Evolutionary conservation across 1,284 basidiomycete species (phyloP).

Genomic region (Tilletia caries): DNA sequence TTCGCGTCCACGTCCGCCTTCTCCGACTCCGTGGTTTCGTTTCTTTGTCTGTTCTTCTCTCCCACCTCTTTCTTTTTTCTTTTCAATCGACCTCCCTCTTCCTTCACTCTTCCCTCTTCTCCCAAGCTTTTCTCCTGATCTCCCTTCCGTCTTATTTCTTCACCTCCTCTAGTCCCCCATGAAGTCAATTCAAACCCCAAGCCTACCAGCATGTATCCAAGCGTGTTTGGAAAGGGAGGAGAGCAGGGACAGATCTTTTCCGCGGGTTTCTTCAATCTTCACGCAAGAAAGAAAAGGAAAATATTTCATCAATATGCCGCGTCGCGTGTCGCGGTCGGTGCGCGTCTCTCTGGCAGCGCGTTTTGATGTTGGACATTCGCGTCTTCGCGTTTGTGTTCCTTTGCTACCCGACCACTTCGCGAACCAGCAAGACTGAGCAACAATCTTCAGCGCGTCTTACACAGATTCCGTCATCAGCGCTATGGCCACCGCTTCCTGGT

Average conservation of each 20-base stretch:
- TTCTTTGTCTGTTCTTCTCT: slow-evolving; percentile 1
- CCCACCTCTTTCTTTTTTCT: not conserved
- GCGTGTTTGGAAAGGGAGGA: too few relatives aligned
- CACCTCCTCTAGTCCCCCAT: not conserved
- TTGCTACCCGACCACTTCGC: too few relatives aligned
- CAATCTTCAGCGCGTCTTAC: not conserved
- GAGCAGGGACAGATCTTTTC: too few relatives aligned
- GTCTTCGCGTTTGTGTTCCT: too few relatives aligned
- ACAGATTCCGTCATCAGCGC: not conserved
- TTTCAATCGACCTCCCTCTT: not conserved
- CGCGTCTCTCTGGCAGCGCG: too few relatives aligned
- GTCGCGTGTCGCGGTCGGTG: too few relatives aligned
- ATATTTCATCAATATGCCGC: too few relatives aligned
- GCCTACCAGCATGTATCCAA: too few relatives aligned
- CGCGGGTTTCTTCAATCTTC: too few relatives aligned
- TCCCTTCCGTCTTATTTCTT: not conserved
- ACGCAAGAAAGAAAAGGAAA: too few relatives aligned
- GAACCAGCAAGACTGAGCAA: too few relatives aligned
- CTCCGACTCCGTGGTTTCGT: not conserved
- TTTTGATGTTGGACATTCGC: too few relatives aligned
- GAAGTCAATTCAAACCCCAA: not conserved
- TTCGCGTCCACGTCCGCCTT: not conserved
- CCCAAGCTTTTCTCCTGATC: not conserved
- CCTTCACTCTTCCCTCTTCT: not conserved
- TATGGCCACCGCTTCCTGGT: slow-evolving; percentile 26